Percentiles rank a stretch among this genome's conserved stretches.
Evolutionary conservation across 768 basidiomycete genomes (phyloP).

Genomic region (Phanerochaete sordida): DNA sequence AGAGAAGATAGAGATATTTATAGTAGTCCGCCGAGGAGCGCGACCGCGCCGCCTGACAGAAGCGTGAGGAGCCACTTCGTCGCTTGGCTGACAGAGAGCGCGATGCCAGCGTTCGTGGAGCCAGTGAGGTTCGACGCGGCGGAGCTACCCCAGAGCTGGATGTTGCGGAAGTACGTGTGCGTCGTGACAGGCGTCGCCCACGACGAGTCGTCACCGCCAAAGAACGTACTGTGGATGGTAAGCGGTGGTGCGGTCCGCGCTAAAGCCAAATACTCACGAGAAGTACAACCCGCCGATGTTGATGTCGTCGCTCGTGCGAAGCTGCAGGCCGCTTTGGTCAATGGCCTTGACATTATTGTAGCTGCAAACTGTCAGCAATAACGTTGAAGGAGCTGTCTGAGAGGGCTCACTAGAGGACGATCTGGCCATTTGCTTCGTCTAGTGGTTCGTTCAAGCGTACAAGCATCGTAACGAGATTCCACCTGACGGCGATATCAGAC

Average conservation of each 20-base stretch:
- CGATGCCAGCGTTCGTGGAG: conserved; percentile 15
- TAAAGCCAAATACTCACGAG: conserved; percentile 46
- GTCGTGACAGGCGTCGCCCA: conserved; percentile 71
- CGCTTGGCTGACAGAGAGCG: neutral
- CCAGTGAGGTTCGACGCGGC: conserved; percentile 40
- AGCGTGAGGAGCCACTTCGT: conserved; percentile 1
- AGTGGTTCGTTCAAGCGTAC: conserved; percentile 75
- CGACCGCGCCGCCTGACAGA: neutral
- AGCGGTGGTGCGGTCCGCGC: neutral
- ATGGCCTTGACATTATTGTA: conserved; percentile 68
- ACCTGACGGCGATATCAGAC: conserved; percentile 39
- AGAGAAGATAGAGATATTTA: neutral
- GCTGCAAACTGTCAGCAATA: conserved; percentile 37
- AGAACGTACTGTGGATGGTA: conserved; percentile 60
- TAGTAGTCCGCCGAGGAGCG: neutral
- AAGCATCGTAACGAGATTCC: conserved; percentile 70
- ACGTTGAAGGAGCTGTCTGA: neutral
- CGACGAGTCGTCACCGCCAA: conserved; percentile 68
- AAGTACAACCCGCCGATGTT: conserved; percentile 71
- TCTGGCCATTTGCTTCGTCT: conserved; percentile 68
- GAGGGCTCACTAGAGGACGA: conserved; percentile 58
- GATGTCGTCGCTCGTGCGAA: conserved; percentile 53
- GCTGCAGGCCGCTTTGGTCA: conserved; percentile 56
- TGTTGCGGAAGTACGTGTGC: conserved; percentile 75
- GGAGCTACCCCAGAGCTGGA: conserved; percentile 59